Base-by-base conservation (phyloP, 192 early-diverging fungal genomes). In the Linnemannia hyalina region DNA sequence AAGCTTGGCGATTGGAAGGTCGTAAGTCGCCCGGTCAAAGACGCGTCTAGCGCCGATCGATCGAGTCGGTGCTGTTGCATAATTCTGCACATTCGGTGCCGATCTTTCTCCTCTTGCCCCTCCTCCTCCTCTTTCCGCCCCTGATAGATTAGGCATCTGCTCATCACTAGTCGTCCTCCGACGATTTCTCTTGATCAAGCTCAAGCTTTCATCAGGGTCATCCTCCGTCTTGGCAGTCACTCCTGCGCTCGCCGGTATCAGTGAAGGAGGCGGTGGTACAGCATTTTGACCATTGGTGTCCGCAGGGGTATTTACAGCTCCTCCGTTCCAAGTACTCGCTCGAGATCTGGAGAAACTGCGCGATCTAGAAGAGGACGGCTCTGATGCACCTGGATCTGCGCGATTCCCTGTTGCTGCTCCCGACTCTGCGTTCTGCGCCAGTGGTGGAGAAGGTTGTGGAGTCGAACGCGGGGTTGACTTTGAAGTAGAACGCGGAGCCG, bases 41-140 rank as follows among this genome's bases (percentile, higher is more conserved):
- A 82, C 81, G 5, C 82, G 76, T 38, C 7, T 46, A 54, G 70
- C 69, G 68, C 82, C 82, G 1, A 57, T 29, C 0, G 76, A 23
- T 7, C 60, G 69, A 15, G 75, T 40, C 20, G 20, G 23, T 7
- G 76, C 41, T 16, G 41, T 73, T 18, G 69, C 38, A 7, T 70
- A 70, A 65, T 65, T 70, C 20, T 22, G 69, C 38, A 0, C 23
- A n/a, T 44, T 38, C 7, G 40, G 46, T 32, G 0, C 15, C 10
- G 23, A n/a, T 4, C 44, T 26, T 29, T 15, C 42, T 73, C 22
- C 3, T 41, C 36, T 9, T 54, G n/a, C n/a, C n/a, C n/a, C n/a
- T n/a, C n/a, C n/a, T n/a, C n/a, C n/a, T n/a, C n/a, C 3, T 41
- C 36, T 9, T 54, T 5, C 11, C 55, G n/a, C n/a, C 32, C 47